Base-by-base conservation (phyloP, 306 rosid species). In the Trifolium repens region DNA sequence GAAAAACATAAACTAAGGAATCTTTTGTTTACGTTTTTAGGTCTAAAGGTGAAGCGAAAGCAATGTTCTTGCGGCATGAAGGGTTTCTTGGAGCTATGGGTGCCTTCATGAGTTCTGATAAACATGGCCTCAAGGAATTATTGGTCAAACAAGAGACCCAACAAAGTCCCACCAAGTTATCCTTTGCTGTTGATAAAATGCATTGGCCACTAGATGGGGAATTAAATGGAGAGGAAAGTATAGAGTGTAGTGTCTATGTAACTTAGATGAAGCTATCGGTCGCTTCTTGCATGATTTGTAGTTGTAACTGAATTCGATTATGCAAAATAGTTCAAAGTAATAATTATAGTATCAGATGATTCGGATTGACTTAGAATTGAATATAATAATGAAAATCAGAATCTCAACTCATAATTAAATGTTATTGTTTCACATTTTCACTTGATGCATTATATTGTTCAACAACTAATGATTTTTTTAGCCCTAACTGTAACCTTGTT, bases 1-100 rank as follows among this genome's bases (percentile, higher is more conserved):
- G 11, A 19, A 47, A 46, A 64, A 30, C 26, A 27, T 6, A 5
- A n/a, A 2, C 5, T 46, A 30, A 3, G 42, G 15, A 7, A 32
- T 11, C 49, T 32, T 37, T 13, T 61, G n/a, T 17, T 60, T 9
- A 47, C 64, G 53, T 54, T 61, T 75, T 79, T 83, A 94, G 99
- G 99, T 94, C 99, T 46, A 94, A 94, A 77, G 97, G 99, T 16
- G 98, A 92, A 80, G 96, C 96, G 3, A 86, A 90, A 80, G 99
- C 98, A 27, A 86, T 94, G 99, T 92, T 94, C 81, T 83, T 92
- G 82, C 85, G 86, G 69, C 98, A 92, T 15, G 97, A 94, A 89
- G 99, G 99, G 76, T 94, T 90, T 85, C 93, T 94, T 6, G 99
- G 99, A 81, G 99, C 92, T 61, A 73, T 94, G 71, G 97, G 99